Base-by-base conservation (phyloP, 306 rosid genomes). In the Delonix regia region DNA sequence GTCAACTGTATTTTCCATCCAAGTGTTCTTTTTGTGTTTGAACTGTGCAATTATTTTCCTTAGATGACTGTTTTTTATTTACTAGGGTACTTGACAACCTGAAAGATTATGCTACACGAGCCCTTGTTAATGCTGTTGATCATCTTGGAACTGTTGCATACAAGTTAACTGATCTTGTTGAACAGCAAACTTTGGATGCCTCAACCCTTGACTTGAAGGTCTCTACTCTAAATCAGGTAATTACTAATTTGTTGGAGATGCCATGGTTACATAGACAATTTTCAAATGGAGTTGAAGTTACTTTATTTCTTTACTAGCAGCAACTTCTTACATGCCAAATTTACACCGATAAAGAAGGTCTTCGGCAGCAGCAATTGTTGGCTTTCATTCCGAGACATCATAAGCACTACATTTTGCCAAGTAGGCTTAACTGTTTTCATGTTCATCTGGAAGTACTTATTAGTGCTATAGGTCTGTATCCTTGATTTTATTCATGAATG, bases 71-170 rank as follows among this genome's bases (percentile, higher is more conserved):
- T 65, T 45, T 28, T 64, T 53, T 78, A 55, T 83, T 67, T 33
- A 61, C 53, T 78, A 95, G 98, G 98, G 97, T 92, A 19, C 87
- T 95, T 76, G 98, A 95, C 69, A 95, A 95, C 86, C 87, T 95
- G 86, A 95, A 95, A 81, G 98, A 91, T 87, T 95, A 92, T 85
- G 93, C 95, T 77, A 93, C 90, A 25, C 90, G 91, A 70, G 97
- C 98, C 78, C 95, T 94, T 71, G 97, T 94, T 42, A 94, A 94
- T 76, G 99, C 98, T 61, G 98, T 95, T 76, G 99, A 95, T 86
- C 98, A 95, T 90, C 97, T 95, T 74, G 99, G 99, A 81, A 95
- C 99, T 9, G 98, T 95, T 4, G 99, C 98, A 69, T 95, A 84
- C 96, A 95, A 95, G 83, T 89, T 95, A 76, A 91, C 94, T 14